Conservation (phyloP, 306 rosid species). For the Datisca glomerata region DNA sequence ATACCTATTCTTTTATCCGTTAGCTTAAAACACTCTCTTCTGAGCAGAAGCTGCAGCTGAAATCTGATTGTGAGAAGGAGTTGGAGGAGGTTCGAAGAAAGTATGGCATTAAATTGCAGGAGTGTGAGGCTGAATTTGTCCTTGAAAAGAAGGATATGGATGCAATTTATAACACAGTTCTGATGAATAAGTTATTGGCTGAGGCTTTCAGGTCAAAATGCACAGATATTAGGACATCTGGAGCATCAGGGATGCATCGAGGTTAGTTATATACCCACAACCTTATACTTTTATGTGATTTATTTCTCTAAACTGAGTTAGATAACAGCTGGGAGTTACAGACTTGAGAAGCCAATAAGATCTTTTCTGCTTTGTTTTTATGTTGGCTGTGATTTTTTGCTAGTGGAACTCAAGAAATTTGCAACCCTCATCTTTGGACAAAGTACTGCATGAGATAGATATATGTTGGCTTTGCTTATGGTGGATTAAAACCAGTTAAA, state of each 20-base stretch:
- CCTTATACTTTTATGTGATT: too few relatives aligned
- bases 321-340: too few relatives aligned
- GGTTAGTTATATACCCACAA: slow-evolving; percentile 25
- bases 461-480: too few relatives aligned
- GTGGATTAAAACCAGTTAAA: too few relatives aligned
- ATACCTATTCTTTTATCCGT: slow-evolving; percentile 6
- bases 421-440: too few relatives aligned
- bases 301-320: too few relatives aligned
- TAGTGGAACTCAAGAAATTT: too few relatives aligned
- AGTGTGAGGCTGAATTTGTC: slow-evolving; percentile 29
- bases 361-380: too few relatives aligned
- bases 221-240: slow-evolving; percentile 25
- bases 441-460: too few relatives aligned
- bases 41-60: slow-evolving; percentile 52
- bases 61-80: slow-evolving; percentile 48
- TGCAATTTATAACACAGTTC: slow-evolving; percentile 21
- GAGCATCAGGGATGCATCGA: slow-evolving; percentile 31
- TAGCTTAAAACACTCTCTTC: slow-evolving; percentile 8
- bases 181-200: slow-evolving; percentile 40
- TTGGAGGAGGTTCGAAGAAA: slow-evolving; percentile 35
- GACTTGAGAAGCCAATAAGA: too few relatives aligned
- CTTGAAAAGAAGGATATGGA: slow-evolving; percentile 32
- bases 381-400: too few relatives aligned
- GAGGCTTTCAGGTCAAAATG: slow-evolving; percentile 53
- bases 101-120: slow-evolving; percentile 37